Evolutionary conservation across 2,329 filamentous ascomycete genomes (phyloP).

Genomic region (Leptographium flavum): DNA sequence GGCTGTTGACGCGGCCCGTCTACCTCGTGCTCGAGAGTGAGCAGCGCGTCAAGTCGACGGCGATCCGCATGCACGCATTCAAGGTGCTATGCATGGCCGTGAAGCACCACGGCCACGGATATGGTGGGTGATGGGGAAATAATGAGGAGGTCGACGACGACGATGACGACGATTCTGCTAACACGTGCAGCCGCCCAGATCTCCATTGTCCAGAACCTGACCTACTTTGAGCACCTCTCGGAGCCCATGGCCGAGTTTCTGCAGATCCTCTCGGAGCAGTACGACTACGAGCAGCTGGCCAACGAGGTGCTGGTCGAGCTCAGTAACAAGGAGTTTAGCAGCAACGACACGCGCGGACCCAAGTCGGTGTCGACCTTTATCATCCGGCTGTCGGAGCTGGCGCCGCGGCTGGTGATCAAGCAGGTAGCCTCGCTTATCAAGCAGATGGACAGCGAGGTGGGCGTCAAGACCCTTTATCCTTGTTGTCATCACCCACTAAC

Average conservation of each 20-base stretch:
- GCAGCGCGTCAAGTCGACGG: conserved; percentile 73
- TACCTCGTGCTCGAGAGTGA: conserved; percentile 94
- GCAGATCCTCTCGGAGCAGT: conserved; percentile 90
- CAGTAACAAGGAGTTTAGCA: conserved; percentile 96
- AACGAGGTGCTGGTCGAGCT: conserved; percentile 90
- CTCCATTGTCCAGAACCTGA: conserved; percentile 91
- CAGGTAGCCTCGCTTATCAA: conserved; percentile 94
- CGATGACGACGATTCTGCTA: too few species aligned
- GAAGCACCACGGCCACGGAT: conserved; percentile 94
- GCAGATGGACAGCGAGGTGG: conserved; percentile 82
- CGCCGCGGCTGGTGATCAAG: conserved; percentile 84
- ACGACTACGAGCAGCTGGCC: conserved; percentile 89
- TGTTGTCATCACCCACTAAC: conserved; percentile 12
- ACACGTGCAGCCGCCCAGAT: conserved; percentile 72
- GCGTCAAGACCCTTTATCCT: background rate
- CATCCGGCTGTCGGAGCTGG: conserved; percentile 80
- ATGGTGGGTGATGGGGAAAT: conserved; percentile 50
- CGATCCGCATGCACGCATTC: conserved; percentile 92
- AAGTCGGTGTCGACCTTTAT: conserved; percentile 95
- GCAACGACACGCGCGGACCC: conserved; percentile 85
- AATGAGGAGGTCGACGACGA: too few species aligned
- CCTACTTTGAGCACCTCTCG: conserved; percentile 96
- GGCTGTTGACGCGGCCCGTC: conserved; percentile 79
- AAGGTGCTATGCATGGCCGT: conserved; percentile 93
- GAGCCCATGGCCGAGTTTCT: conserved; percentile 98